These are phyloP conservation scores for Trichomonas tenax DNA, from an alignment of 208 protist genomes.

Conservation along the genomic window DNA sequence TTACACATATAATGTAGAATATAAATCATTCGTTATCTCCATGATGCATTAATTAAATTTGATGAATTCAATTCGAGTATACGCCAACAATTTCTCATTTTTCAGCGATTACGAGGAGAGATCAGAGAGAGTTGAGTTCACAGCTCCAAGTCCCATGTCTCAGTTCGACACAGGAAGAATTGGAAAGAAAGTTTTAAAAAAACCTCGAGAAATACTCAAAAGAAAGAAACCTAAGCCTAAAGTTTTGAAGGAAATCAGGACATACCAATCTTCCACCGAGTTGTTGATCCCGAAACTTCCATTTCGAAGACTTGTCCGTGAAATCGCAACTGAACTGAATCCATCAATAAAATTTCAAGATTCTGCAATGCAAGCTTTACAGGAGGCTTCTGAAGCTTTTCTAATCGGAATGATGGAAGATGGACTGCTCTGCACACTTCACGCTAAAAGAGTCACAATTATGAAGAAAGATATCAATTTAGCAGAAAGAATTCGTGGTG, in stretches of 20 bases:
- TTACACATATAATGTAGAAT: too few relatives aligned
- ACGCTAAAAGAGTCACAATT: conserved; percentile 91
- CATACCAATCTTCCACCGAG: conserved; percentile 92
- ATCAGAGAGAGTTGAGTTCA: too few relatives aligned
- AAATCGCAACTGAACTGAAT: conserved; percentile 84
- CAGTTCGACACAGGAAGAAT: too few relatives aligned
- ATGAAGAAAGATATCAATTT: conserved; percentile 96
- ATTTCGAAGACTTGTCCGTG: conserved; percentile 94
- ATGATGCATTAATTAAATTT: too few relatives aligned
- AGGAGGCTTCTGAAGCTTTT: conserved; percentile 86
- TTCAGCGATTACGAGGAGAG: too few relatives aligned
- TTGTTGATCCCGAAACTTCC: conserved; percentile 89
- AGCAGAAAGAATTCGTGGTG: conserved; percentile 83
- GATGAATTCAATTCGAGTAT: too few relatives aligned
- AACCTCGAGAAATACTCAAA: not conserved
- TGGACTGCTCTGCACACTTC: conserved; percentile 86
- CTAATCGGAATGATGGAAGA: conserved; percentile 68
- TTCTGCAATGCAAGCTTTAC: conserved; percentile 69
- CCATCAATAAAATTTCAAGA: conserved; percentile 70
- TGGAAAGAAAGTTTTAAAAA: too few relatives aligned
- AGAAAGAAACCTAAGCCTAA: too few relatives aligned
- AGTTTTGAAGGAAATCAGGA: conserved; percentile 66
- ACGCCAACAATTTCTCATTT: too few relatives aligned
- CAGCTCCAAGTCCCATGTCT: too few relatives aligned
- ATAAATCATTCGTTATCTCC: too few relatives aligned